Conservation (phyloP, 2,329 filamentous ascomycete species). For the Claviceps monticola region DNA sequence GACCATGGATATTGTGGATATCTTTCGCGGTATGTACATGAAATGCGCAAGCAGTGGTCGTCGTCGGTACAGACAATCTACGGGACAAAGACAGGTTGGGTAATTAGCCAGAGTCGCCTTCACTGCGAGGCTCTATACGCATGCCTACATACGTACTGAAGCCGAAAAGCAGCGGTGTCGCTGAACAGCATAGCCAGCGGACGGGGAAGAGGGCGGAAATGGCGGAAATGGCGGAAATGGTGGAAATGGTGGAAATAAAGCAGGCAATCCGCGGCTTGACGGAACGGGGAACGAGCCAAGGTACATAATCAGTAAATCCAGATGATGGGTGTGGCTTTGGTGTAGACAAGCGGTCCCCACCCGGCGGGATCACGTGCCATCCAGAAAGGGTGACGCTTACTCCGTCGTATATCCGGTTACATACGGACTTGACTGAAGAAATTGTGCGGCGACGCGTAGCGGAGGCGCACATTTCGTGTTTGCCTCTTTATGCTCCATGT, state of each 20-base stretch:
- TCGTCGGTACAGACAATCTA: background rate
- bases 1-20: background rate
- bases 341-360: background rate
- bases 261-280: background rate
- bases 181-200: background rate
- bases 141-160: background rate
- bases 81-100: background rate
- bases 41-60: background rate
- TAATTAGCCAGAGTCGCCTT: too few relatives aligned
- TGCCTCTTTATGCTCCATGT: too few relatives aligned
- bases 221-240: background rate
- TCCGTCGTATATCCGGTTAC: background rate
- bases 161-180: conserved; percentile 2
- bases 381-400: background rate
- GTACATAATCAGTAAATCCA: background rate
- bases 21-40: too few relatives aligned
- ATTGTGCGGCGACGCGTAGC: too few relatives aligned
- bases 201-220: background rate
- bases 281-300: background rate
- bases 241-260: background rate
- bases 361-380: background rate
- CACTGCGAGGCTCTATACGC: too few relatives aligned
- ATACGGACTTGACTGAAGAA: too few relatives aligned
- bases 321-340: background rate
- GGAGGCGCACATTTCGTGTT: too few relatives aligned